Evolutionary conservation across 148 eudicot genomes (phyloP), one percentile per base, ranked within the genome.

Genomic region (Polygonum maritimum): DNA sequence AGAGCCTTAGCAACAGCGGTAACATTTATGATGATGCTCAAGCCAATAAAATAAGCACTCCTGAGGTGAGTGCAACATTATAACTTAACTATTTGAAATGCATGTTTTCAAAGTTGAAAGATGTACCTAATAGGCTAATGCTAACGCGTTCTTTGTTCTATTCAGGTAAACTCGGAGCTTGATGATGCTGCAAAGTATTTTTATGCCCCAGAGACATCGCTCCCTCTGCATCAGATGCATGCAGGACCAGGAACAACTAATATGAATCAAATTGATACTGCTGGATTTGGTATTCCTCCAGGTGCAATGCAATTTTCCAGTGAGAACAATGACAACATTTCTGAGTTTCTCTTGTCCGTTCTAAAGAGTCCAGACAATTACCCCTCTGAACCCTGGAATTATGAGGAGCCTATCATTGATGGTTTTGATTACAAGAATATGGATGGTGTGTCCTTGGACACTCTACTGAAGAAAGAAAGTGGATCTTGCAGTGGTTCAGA

Each of bases 401-500:
- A 21, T 35, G 9, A 35, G 71, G 44, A 14, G 21, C 71, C 71
- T 4, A 67, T 67, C 71, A 67, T 67, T 67, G 44, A 67, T 14
- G 71, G 44, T 5, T 67, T 67, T 67, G 71, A 67, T 67, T 9
- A 16, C 41, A 39, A 18, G 38, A 49, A 82, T 60, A 26, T 44
- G 71, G 60, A 45, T 55, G 36, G 8, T 35, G 72, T 55, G 35
- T 75, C 76, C 80, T 76, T 15, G 40, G 39, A 78, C 75, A 80
- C 58, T 39, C 41, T 73, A 49, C 73, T 48, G 65, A 62, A 33
- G 22, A 85, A 84, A 73, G 89, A 83, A 67, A 80, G 78, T 80
- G 91, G 84, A 74, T 89, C 89, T n/a, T 79, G 82, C 58, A 81
- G 86, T 58, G 88, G 85, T 71, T 84, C 90, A 49, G 86, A 88